A percentile compares a stretch with the other conserved stretches of the same genome.
Conservation (phyloP, 495 filamentous ascomycete genomes). For the Penicillium atrosanguineum region DNA sequence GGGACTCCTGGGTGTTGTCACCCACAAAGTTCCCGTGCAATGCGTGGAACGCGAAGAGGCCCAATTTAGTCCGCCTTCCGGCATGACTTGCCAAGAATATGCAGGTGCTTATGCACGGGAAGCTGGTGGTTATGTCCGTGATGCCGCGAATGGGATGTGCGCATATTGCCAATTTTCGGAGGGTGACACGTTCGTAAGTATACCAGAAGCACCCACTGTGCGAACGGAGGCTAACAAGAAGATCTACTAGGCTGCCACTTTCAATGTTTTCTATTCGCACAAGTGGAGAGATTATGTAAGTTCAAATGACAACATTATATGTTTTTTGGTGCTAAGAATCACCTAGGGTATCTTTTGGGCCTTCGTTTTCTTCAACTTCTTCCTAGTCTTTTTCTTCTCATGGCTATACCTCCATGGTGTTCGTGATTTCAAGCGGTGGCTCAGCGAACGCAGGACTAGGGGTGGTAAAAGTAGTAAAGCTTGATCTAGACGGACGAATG, state of each 20-base stretch:
- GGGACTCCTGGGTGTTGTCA: slow-evolving; percentile 51
- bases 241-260: slow-evolving; percentile 31
- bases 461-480: slow-evolving; percentile 12
- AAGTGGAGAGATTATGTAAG: slow-evolving; percentile 64
- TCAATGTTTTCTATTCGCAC: slow-evolving; percentile 51
- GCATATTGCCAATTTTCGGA: slow-evolving; percentile 59
- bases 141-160: slow-evolving; percentile 47
- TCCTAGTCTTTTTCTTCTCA: slow-evolving; percentile 47
- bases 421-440: slow-evolving; percentile 35
- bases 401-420: slow-evolving; percentile 55
- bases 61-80: slow-evolving; percentile 51
- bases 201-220: slow-evolving; percentile 2
- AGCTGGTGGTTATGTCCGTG: slow-evolving; percentile 52
- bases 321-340: neutral
- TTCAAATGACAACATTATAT: slow-evolving; percentile 1
- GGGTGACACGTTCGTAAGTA: slow-evolving; percentile 55
- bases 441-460: slow-evolving; percentile 44
- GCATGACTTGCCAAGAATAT: slow-evolving; percentile 53
- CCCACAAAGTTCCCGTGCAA: slow-evolving; percentile 52
- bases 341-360: slow-evolving; percentile 53
- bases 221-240: neutral
- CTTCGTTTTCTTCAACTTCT: slow-evolving; percentile 55
- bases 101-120: slow-evolving; percentile 38
- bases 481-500: neutral
- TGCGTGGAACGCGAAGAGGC: slow-evolving; percentile 59